Base-by-base conservation (phyloP, 805 yeast species). In the Lachancea meyersii region DNA sequence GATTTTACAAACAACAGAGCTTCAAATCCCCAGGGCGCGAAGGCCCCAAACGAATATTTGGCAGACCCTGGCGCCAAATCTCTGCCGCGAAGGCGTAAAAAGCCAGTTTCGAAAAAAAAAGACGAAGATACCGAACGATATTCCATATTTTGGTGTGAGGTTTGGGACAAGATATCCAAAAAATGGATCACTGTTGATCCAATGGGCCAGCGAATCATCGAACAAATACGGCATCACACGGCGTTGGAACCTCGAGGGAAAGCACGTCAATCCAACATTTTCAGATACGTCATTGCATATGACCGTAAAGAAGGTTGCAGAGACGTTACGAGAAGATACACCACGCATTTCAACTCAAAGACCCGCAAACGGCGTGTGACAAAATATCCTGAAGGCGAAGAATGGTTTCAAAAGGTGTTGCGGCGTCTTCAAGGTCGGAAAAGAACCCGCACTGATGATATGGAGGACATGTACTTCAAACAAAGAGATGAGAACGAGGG, bases 61-160 rank as follows among this genome's bases (percentile, higher is more conserved):
- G 39, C 30, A 30, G 35, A 33, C 20, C 28, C 22, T 14, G 27
- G 24, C 5, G 8, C 18, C 13, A 11, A 30, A 22, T 21, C 20
- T 6, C 16, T 13, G n/a, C 9, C 30, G 19, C 21, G 23, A 30
- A 19, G 35, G 18, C 23, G 34, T 10, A 31, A 19, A n/a, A 22
- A 32, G n/a, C 28, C 33, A 5, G 22, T 26, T 13, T 10, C 14
- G 11, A 37, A 37, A 26, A 16, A 24, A n/a, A 31, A 13, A 10
- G 38, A 32, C 6, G 9, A n/a, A 18, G 45, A 36, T 17, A 35
- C 18, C 17, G 27, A 21, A 37, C 54, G 56, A 7, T 82, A 69
- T 54, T 97, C 97, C 0, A 72, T 88, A 0, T 88, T 82, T 56
- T 93, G 98, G 98, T 80, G 80, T 18, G 98, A 93, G 59, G 96